Base-by-base conservation (phyloP, 2,329 filamentous ascomycete species). In the Curvularia hawaiiensis region DNA sequence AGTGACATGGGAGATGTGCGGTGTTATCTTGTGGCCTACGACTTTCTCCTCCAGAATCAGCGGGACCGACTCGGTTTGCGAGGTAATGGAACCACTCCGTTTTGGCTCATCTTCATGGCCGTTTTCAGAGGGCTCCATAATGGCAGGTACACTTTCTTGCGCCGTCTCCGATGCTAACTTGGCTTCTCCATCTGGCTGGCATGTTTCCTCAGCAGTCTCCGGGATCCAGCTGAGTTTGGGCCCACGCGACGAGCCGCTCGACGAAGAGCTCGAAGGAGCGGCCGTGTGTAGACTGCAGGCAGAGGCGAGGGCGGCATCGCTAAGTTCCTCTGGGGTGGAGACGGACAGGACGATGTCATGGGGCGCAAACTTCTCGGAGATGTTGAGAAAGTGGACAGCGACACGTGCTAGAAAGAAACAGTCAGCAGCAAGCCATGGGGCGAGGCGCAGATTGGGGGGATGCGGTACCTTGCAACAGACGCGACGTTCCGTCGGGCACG, bases 201-300 rank as follows among this genome's bases (percentile, higher is more conserved):
- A 85, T 38, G 58, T 56, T 78, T 96, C 92, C 71, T 96, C 92
- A 52, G 89, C 90, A 78, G 95, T 91, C 78, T 98, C 95, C n/a
- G 90, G 88, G 73, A 98, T 97, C 78, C 96, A 94, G 79, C 94
- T 89, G 67, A 98, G 80, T 64, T 91, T 88, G 68, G 89, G 86
- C 70, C 88, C 84, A 58, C 90, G 86, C 63, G 92, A 81, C 62
- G 92, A 81, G 72, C 90, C 92, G 48, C 86, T 90, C 4, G 91
- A 94, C 11, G 93, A 96, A 26, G 90, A 92, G 64, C 88, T 91
- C 20, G 94, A 96, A 39, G 89, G 90, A 12, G 91, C 91, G 8
- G 92, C 91, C 39, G 93, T 90, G 77, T 97, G 92, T 52, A 97
- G 82, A 43, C 92, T 92, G 77, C 93, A 97, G 52, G 91, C 91